These are phyloP conservation scores for Epichloe festucae DNA, from an alignment of 2,329 filamentous ascomycete species.

Conservation along the genomic window DNA sequence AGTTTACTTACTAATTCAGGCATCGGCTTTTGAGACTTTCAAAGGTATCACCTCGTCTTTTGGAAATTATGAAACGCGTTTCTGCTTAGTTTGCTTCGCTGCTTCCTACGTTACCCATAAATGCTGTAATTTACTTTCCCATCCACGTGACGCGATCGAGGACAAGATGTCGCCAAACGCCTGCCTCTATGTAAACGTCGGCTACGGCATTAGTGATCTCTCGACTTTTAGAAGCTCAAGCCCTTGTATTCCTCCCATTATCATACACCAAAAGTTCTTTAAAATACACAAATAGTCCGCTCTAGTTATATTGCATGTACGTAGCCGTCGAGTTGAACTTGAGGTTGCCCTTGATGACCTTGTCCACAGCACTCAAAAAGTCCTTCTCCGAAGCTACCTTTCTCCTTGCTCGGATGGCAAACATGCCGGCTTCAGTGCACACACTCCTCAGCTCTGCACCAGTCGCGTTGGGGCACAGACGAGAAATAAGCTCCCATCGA, in stretches of 20 bases:
- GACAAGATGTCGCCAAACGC: conserved; percentile 4
- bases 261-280: conserved; percentile 20
- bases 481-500: conserved; percentile 95
- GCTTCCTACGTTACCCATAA: not conserved
- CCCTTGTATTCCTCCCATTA: conserved; percentile 13
- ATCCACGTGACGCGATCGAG: no score
- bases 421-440: conserved; percentile 97
- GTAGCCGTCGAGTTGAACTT: conserved; percentile 99
- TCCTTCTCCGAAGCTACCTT: conserved; percentile 99
- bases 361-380: conserved; percentile 94
- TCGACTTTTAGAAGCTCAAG: conserved; percentile 12
- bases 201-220: conserved; percentile 8
- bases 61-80: not conserved
- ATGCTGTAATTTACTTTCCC: no score
- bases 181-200: conserved; percentile 6
- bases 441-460: conserved; percentile 93
- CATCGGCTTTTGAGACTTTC: no score
- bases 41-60: no score
- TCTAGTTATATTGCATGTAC: conserved; percentile 98
- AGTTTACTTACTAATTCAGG: no score
- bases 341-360: conserved; percentile 97
- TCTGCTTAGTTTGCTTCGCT: not conserved
- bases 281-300: conserved; percentile 13
- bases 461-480: conserved; percentile 92
- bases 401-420: conserved; percentile 82